Conservation (phyloP, 1,139 yeast species). For the Candida albicans region DNA sequence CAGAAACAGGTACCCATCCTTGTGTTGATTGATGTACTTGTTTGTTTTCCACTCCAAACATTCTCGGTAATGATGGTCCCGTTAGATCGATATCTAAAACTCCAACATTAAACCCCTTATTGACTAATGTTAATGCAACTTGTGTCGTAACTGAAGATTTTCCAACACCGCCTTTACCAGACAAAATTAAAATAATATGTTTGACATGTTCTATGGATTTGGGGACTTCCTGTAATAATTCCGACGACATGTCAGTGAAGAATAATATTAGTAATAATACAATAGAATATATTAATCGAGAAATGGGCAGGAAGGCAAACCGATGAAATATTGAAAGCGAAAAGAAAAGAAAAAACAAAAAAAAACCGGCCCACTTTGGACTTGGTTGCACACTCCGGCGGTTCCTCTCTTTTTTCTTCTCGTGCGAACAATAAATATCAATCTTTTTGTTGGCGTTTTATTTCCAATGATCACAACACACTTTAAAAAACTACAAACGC, state of each 20-base stretch:
- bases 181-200: constrained; percentile 55
- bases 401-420: no score
- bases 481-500: no score
- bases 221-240: constrained; percentile 37
- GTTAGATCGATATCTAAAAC: constrained; percentile 93
- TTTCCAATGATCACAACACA: no score
- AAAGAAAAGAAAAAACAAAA: neutral
- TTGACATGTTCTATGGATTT: constrained; percentile 60
- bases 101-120: constrained; percentile 77
- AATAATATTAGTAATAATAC: neutral
- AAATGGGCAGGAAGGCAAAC: no score
- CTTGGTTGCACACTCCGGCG: no score
- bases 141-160: constrained; percentile 95
- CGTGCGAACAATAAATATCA: no score
- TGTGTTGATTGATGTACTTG: constrained; percentile 79
- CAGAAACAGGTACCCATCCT: constrained; percentile 90
- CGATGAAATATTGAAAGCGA: neutral
- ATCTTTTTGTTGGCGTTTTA: no score
- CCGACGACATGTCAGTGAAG: constrained; percentile 3
- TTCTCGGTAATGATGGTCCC: constrained; percentile 94
- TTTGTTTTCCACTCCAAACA: constrained; percentile 84
- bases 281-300: no score
- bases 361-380: neutral
- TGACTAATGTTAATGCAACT: constrained; percentile 73
- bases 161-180: constrained; percentile 71